Evolutionary conservation across 2,329 filamentous ascomycete species (phyloP), one percentile per base, ranked within the genome.

Genomic region (Xylaria sp.): DNA sequence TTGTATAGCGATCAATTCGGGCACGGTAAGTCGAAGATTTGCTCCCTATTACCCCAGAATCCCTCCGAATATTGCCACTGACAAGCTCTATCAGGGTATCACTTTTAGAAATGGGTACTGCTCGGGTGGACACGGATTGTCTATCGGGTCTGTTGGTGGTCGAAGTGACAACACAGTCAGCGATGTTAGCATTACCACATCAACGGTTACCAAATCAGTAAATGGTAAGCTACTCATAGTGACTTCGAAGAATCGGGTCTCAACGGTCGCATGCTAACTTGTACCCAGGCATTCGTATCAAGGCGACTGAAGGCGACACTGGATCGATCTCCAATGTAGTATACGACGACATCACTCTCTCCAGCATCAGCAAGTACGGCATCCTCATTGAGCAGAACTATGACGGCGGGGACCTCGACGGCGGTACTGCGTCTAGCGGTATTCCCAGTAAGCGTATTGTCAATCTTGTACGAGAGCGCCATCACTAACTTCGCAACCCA

Each of bases 311-410:
- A 48, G 56, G 41, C 15, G 39, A 59, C 39, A 59, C 39, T 20
- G 41, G 41, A 32, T 28, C 39, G n/a, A 46, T 59, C 39, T 59
- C 56, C 8, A 20, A 18, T 32, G 39, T 59, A n/a, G 0, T n/a
- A 59, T 59, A 59, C 25, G 56, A 59, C 41, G 56, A 59, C n/a
- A 59, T 59, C 39, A 59, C 56, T 20, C 39, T 59, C 13, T 32
- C 39, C 23, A 48, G 39, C 9, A 59, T 59, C n/a, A 59, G 56
- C 56, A 59, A 48, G 41, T 59, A 59, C 9, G 56, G 56, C 4
- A 59, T 59, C 20, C 56, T 59, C 23, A 48, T 44, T 15, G 56
- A 59, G 39, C 56, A 59, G 25, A 59, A 59, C 39, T 59, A 59
- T 23, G 56, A 59, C n/a, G 56, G 56, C 34, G 56, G 56, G 4